These are phyloP conservation scores for Suillus hirtellus DNA, from an alignment of 768 basidiomycete genomes.

Conservation along the genomic window DNA sequence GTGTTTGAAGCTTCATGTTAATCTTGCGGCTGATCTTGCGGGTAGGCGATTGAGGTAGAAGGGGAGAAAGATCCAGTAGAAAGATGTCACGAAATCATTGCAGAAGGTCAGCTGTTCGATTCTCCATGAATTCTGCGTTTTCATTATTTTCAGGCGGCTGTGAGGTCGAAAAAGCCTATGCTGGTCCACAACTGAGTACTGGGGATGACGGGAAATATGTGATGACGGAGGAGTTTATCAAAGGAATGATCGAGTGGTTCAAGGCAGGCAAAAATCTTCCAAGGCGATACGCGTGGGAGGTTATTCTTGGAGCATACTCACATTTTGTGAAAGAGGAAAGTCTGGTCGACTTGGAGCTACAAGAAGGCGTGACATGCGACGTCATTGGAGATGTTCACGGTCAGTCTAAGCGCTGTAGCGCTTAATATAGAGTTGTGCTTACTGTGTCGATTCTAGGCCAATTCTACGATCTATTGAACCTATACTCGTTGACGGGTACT, in stretches of 20 bases:
- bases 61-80: conserved; percentile 81
- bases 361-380: conserved; percentile 81
- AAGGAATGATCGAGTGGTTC: conserved; percentile 87
- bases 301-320: conserved; percentile 82
- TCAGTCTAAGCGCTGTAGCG: conserved; percentile 31
- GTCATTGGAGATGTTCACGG: conserved; percentile 97
- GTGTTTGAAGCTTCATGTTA: conserved; percentile 7
- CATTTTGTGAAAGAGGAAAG: conserved; percentile 77
- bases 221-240: conserved; percentile 78
- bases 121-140: conserved; percentile 6
- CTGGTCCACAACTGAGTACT: conserved; percentile 70
- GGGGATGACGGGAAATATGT: conserved; percentile 64
- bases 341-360: conserved; percentile 72
- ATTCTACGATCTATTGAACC: conserved; percentile 91
- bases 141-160: conserved; percentile 61
- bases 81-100: conserved; percentile 77
- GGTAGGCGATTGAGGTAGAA: conserved; percentile 87
- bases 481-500: conserved; percentile 81
- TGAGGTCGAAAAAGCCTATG: conserved; percentile 70
- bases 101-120: conserved; percentile 53
- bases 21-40: neutral
- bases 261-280: conserved; percentile 92
- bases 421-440: conserved; percentile 1
- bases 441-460: conserved; percentile 57
- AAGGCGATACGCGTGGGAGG: conserved; percentile 93